Percentiles rank a stretch among this genome's conserved stretches.
Evolutionary conservation across 495 filamentous ascomycete genomes (phyloP).

Genomic region (Hyaloscypha bicolor): DNA sequence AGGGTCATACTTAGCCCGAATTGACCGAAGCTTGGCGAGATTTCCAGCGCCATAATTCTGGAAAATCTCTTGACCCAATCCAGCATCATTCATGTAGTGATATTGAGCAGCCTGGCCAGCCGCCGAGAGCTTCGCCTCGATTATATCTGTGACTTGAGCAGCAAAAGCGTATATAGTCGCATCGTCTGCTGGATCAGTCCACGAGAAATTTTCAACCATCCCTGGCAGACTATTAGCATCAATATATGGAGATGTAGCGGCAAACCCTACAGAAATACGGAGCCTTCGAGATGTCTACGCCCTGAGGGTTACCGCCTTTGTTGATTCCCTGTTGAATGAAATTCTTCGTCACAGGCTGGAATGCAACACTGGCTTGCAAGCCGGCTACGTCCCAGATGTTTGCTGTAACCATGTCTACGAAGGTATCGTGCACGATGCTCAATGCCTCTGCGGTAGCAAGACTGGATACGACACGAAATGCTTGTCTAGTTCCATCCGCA

Average conservation of each 20-base stretch:
- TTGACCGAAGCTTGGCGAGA: constrained; percentile 33
- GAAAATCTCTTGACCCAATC: constrained; percentile 23
- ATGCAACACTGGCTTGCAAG: constrained; percentile 21
- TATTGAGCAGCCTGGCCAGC: constrained; percentile 19
- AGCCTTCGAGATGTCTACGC: constrained; percentile 36
- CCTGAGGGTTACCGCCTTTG: constrained; percentile 28
- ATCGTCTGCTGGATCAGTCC: constrained; percentile 23
- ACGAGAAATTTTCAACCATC: constrained; percentile 25
- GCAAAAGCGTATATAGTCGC: constrained; percentile 16
- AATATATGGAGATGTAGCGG: too few species aligned
- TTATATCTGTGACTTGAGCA: constrained; percentile 8
- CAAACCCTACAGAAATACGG: constrained; percentile 37
- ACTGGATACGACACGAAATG: constrained; percentile 15
- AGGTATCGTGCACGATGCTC: constrained; percentile 23
- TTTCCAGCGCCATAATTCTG: constrained; percentile 32
- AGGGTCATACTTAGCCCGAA: constrained; percentile 38
- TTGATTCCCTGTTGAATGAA: constrained; percentile 26
- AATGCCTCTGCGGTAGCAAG: constrained; percentile 15
- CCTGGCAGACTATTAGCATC: too few species aligned
- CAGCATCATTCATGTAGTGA: constrained; percentile 31
- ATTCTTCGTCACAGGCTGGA: constrained; percentile 27
- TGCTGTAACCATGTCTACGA: constrained; percentile 17
- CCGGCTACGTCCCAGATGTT: constrained; percentile 18
- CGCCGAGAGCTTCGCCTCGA: constrained; percentile 11
- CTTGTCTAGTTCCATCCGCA: constrained; percentile 17